Percentiles rank a stretch among this genome's conserved stretches.
Evolutionary conservation across 2,329 filamentous ascomycete genomes (phyloP).

Genomic region (Fusarium verrucosum): DNA sequence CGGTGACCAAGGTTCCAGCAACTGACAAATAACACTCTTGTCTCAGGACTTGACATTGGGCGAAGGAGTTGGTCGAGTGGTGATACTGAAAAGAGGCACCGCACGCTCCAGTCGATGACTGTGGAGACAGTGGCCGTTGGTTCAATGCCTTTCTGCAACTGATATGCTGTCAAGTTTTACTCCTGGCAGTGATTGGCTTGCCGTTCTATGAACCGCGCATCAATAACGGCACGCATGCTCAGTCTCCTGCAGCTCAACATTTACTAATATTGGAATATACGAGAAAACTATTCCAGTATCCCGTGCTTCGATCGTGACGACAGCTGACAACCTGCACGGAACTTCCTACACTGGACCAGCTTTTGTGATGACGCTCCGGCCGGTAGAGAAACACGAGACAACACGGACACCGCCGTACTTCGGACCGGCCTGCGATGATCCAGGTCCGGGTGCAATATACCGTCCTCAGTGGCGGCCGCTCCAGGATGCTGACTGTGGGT

Average conservation of each 20-base stretch:
- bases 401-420: conserved; percentile 20
- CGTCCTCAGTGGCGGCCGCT: conserved; percentile 14
- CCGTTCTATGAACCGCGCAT: conserved; percentile 1
- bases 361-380: conserved; percentile 10
- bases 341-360: conserved; percentile 5
- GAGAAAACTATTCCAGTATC: neutral
- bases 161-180: conserved; percentile 1
- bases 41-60: neutral
- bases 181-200: neutral
- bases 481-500: conserved; percentile 5
- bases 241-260: neutral
- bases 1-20: neutral
- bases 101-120: neutral
- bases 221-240: neutral
- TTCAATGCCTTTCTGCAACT: neutral
- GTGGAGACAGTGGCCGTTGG: conserved; percentile 7
- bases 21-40: neutral
- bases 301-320: conserved; percentile 14
- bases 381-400: conserved; percentile 2
- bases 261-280: neutral
- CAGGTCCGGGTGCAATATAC: conserved; percentile 1
- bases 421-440: conserved; percentile 11
- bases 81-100: conserved; percentile 9
- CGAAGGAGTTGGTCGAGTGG: neutral
- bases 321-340: conserved; percentile 5